Base-by-base conservation (phyloP, 805 yeast genomes). In the Saccharomycopsis selenospora region DNA sequence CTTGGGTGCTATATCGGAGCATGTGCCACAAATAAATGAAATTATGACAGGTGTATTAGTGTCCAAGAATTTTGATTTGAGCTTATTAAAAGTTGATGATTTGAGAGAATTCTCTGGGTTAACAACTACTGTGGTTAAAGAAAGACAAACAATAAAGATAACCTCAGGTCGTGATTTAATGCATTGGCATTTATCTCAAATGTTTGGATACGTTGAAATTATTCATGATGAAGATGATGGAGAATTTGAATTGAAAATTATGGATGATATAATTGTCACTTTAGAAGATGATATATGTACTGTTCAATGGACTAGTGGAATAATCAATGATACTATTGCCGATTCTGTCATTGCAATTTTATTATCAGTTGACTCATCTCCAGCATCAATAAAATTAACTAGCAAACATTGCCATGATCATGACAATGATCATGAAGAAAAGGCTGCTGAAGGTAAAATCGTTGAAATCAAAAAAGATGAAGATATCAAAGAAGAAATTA, bases 291-390 rank as follows among this genome's bases (percentile, higher is more conserved):
- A 72, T 45, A 56, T 73, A 7, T 80, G 85, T 4, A 74, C 83
- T 0, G 80, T 91, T 11, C 95, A 87, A 63, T 93, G 99, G 99
- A 77, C 80, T 14, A 91, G 95, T 56, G 90, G 89, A 50, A 70
- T 86, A 49, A 78, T 89, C 68, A 90, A 85, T 52, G 99, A 93
- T 59, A 83, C 96, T 0, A 77, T 93, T 54, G 99, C 99, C 0
- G 99, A 93, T 60, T 82, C 96, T 13, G 85, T 89, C 1, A 77
- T 93, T 50, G 96, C 97, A 0, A 88, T 93, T 33, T 65, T 93
- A 27, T 75, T 91, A 65, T 86, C 95, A 41, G 93, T 91, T 38
- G 99, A 93, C 62, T 82, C 96, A 0, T 81, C 96, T 0, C 96
- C 96, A 8, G 95, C 96, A 1, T 87, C 97, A 4, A 95, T 93